A percentile compares a stretch with the other conserved stretches of the same genome.
phyloP scores from a whole-genome alignment of 345 rosid genomes.

The Cardamine occulta region DNA sequence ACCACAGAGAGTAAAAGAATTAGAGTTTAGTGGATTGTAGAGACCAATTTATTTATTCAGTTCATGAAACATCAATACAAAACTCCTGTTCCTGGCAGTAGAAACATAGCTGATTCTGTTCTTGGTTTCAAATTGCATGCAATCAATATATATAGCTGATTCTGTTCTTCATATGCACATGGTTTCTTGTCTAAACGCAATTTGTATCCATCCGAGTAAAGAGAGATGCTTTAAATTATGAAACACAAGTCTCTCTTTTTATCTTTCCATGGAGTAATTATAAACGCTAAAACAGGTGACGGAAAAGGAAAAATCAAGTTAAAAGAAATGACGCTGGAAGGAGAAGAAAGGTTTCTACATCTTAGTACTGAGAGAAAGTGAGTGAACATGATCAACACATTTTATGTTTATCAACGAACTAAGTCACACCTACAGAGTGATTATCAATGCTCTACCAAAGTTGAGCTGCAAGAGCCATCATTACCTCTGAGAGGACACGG shows the following conservation, averaged over 20 bases:
- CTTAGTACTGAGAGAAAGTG: conserved; percentile 2
- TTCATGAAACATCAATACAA: conserved; percentile 1
- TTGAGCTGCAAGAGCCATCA: conserved; percentile 29
- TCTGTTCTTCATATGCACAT: conserved; percentile 9
- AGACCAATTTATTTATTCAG: neutral
- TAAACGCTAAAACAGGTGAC: neutral
- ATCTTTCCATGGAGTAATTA: neutral
- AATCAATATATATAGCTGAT: conserved; percentile 7
- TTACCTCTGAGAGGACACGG: neutral
- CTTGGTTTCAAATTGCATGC: conserved; percentile 1
- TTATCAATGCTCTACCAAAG: conserved; percentile 23
- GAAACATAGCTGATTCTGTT: neutral
- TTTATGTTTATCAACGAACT: conserved; percentile 29
- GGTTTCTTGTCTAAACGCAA: conserved; percentile 6
- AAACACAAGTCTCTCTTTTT: conserved; percentile 4
- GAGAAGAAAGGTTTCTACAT: conserved; percentile 34
- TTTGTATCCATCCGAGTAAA: neutral
- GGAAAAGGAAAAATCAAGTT: neutral
- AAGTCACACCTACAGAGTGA: conserved; percentile 15
- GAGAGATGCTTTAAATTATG: conserved; percentile 15
- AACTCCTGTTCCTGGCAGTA: conserved; percentile 22
- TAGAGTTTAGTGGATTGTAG: conserved; percentile 1
- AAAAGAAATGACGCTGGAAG: conserved; percentile 15
- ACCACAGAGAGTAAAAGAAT: conserved; percentile 7
- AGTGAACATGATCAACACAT: conserved; percentile 30